A percentile compares a stretch with the other conserved stretches of the same genome.
Conservation (phyloP, 2,329 filamentous ascomycete species). For the Polychaeton citri region DNA sequence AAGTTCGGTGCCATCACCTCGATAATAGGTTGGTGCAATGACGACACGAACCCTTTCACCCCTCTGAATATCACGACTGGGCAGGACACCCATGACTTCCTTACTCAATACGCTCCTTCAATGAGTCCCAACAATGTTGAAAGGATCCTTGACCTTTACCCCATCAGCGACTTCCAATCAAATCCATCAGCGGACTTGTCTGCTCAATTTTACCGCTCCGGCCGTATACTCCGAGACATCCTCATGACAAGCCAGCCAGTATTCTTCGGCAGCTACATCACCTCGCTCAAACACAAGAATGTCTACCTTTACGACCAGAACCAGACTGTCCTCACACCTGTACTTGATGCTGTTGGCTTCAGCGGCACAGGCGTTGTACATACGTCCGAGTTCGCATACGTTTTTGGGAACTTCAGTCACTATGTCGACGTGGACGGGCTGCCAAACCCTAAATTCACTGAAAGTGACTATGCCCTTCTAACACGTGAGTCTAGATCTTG, state of each 20-base stretch:
- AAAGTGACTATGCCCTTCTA: conserved; percentile 28
- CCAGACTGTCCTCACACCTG: conserved; percentile 38
- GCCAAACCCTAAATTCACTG: conserved; percentile 14
- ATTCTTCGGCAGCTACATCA: conserved; percentile 28
- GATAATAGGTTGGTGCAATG: conserved; percentile 36
- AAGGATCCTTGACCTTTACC: conserved; percentile 34
- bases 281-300: conserved; percentile 20
- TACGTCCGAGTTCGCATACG: conserved; percentile 41
- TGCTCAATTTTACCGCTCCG: conserved; percentile 37
- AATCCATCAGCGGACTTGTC: conserved; percentile 25
- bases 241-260: conserved; percentile 38
- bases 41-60: conserved; percentile 32
- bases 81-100: conserved; percentile 28
- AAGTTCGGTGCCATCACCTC: conserved; percentile 33
- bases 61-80: conserved; percentile 32
- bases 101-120: conserved; percentile 30
- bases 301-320: conserved; percentile 42
- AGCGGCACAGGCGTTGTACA: conserved; percentile 36
- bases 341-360: conserved; percentile 24
- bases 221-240: conserved; percentile 39
- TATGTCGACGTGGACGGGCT: conserved; percentile 28
- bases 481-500: conserved; percentile 33
- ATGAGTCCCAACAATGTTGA: conserved; percentile 32
- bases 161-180: conserved; percentile 34
- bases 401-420: conserved; percentile 29